These are phyloP conservation scores for Krasilnikovozyma curviuscula DNA, from an alignment of 768 basidiomycete species.

Conservation along the genomic window DNA sequence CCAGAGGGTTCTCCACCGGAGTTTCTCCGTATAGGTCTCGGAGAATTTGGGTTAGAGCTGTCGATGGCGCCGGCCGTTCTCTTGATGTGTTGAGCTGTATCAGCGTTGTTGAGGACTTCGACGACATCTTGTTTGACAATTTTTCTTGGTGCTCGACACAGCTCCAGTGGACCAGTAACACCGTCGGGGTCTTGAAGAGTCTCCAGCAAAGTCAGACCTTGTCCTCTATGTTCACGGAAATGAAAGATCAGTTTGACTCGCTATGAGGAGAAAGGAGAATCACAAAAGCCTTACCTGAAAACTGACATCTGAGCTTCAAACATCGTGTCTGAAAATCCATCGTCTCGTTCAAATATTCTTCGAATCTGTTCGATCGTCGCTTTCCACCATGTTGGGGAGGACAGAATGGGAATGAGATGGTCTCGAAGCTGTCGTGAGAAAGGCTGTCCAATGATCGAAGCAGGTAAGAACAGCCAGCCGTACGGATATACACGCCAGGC, in stretches of 20 bases:
- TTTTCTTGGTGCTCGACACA: constrained; percentile 62
- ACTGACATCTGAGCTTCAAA: constrained; percentile 66
- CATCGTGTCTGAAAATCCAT: constrained; percentile 1
- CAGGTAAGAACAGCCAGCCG: constrained; percentile 72
- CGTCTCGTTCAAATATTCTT: constrained; percentile 5
- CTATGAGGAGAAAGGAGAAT: background rate
- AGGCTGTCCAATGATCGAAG: constrained; percentile 33
- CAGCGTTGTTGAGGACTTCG: constrained; percentile 37
- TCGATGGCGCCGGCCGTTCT: background rate
- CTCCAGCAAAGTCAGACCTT: constrained; percentile 2
- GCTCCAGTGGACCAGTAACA: constrained; percentile 51
- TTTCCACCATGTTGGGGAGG: constrained; percentile 76
- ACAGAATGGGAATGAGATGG: constrained; percentile 62
- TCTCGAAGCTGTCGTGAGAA: constrained; percentile 65
- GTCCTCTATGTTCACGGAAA: constrained; percentile 20
- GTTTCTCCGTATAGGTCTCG: constrained; percentile 14
- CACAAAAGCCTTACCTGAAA: constrained; percentile 41
- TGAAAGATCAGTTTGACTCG: background rate
- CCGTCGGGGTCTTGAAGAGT: constrained; percentile 5
- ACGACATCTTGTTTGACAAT: constrained; percentile 72
- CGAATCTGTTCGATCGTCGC: constrained; percentile 55
- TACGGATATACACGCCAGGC: constrained; percentile 63
- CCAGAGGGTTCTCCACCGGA: no score
- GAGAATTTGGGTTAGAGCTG: constrained; percentile 12
- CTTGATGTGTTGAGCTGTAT: background rate